phyloP scores from a whole-genome alignment of 164 flowering plant genomes.

The Stephania cephalantha region DNA sequence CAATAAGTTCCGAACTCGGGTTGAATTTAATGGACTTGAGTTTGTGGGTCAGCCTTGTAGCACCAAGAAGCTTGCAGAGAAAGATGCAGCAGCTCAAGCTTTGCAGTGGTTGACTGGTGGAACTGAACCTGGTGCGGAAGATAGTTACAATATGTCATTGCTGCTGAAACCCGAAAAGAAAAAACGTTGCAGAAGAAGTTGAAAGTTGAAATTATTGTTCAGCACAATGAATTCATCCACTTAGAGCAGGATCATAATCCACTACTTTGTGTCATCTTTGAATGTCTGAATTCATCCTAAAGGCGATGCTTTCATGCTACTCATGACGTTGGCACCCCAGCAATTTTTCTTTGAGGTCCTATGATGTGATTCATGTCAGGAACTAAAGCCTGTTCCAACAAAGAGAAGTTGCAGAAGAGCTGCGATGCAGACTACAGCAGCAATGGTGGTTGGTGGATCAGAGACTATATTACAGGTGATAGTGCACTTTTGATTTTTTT shows the following conservation, averaged over 20 bases:
- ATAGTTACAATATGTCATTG: conserved; percentile 47
- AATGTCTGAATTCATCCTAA: background rate
- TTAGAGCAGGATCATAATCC: background rate
- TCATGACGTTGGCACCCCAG: background rate
- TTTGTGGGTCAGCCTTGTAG: conserved; percentile 65
- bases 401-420: background rate
- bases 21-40: conserved; percentile 74
- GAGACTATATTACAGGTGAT: background rate
- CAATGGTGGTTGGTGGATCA: background rate
- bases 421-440: background rate
- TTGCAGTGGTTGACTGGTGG: conserved; percentile 61
- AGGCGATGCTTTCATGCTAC: background rate
- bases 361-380: background rate
- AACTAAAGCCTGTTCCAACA: background rate
- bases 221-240: background rate
- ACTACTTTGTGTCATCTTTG: background rate
- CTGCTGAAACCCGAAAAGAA: conserved; percentile 61
- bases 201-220: background rate
- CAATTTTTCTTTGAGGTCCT: background rate
- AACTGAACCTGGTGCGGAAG: conserved; percentile 27
- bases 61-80: conserved; percentile 85
- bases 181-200: conserved; percentile 25
- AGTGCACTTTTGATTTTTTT: background rate
- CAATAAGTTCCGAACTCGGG: conserved; percentile 53
- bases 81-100: conserved; percentile 87